Conservation (phyloP, 768 basidiomycete species). For the Pleurotus salmoneostramineus region DNA sequence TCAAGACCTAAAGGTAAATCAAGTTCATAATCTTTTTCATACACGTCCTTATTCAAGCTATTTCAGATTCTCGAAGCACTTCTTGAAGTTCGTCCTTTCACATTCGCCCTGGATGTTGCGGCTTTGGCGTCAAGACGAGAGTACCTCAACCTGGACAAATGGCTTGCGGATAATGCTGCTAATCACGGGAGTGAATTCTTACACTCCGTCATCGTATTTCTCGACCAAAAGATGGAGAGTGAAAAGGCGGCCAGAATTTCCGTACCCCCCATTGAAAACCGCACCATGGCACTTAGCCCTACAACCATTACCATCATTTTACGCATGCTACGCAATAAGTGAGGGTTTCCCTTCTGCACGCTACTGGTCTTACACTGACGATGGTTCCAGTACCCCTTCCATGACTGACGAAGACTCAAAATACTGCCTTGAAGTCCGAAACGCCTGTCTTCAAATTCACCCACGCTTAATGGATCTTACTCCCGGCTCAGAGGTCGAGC, state of each 20-base stretch:
- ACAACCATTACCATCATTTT: conserved; percentile 91
- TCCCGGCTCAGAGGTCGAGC: conserved; percentile 84
- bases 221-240: conserved; percentile 90
- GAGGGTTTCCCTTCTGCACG: conserved; percentile 20
- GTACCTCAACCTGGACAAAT: conserved; percentile 94
- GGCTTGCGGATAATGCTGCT: conserved; percentile 86
- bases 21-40: background rate
- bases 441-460: conserved; percentile 89
- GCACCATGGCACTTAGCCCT: conserved; percentile 84
- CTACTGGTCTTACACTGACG: too few species aligned
- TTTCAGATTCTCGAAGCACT: conserved; percentile 86
- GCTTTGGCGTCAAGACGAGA: conserved; percentile 90
- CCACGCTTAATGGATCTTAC: conserved; percentile 93
- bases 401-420: conserved; percentile 79
- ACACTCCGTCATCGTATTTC: conserved; percentile 80
- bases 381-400: conserved; percentile 51
- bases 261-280: conserved; percentile 72
- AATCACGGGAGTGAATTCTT: conserved; percentile 84
- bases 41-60: background rate
- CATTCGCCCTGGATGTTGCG: conserved; percentile 91
- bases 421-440: conserved; percentile 88
- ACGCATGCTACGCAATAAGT: conserved; percentile 83
- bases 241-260: conserved; percentile 76
- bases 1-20: conserved; percentile 83
- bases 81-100: conserved; percentile 83